A percentile compares a stretch with the other conserved stretches of the same genome.
phyloP scores from a whole-genome alignment of 2,329 filamentous ascomycete genomes.

The Aspergillus sp. region DNA sequence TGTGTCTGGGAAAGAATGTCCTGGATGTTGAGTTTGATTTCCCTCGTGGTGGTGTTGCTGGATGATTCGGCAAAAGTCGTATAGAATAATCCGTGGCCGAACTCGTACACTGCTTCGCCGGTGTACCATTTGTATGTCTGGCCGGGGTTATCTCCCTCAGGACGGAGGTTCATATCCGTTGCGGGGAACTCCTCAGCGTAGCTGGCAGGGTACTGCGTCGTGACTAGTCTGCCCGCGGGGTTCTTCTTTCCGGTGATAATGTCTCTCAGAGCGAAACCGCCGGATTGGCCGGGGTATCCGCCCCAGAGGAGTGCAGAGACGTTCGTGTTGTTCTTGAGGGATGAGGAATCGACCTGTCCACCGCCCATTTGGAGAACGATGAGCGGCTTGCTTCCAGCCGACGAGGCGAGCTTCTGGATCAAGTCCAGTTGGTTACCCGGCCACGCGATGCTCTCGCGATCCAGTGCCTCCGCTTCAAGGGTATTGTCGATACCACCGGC shows the following conservation, averaged over 20 bases:
- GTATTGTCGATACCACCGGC: constrained; percentile 47
- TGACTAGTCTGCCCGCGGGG: constrained; percentile 44
- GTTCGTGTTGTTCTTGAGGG: constrained; percentile 40
- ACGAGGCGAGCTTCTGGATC: constrained; percentile 37
- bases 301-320: constrained; percentile 48
- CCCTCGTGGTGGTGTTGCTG: neutral
- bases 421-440: constrained; percentile 46
- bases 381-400: constrained; percentile 35
- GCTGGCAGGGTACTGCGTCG: constrained; percentile 42
- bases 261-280: constrained; percentile 45
- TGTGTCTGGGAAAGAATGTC: constrained; percentile 35
- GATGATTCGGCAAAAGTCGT: constrained; percentile 37
- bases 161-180: constrained; percentile 45
- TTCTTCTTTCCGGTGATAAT: constrained; percentile 45
- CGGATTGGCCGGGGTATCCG: constrained; percentile 49
- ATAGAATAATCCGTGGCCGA: constrained; percentile 49
- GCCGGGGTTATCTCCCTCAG: constrained; percentile 41
- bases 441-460: constrained; percentile 47
- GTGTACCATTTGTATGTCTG: constrained; percentile 51
- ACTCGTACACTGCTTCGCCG: constrained; percentile 42
- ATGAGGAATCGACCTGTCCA: constrained; percentile 47
- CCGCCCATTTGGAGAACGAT: constrained; percentile 48
- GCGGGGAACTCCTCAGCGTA: constrained; percentile 47
- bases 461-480: constrained; percentile 44
- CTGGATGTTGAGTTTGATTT: constrained; percentile 31